Percentiles rank a stretch among this genome's conserved stretches.
phyloP scores from a whole-genome alignment of 768 basidiomycete genomes.

The Tulasnella sp. region DNA sequence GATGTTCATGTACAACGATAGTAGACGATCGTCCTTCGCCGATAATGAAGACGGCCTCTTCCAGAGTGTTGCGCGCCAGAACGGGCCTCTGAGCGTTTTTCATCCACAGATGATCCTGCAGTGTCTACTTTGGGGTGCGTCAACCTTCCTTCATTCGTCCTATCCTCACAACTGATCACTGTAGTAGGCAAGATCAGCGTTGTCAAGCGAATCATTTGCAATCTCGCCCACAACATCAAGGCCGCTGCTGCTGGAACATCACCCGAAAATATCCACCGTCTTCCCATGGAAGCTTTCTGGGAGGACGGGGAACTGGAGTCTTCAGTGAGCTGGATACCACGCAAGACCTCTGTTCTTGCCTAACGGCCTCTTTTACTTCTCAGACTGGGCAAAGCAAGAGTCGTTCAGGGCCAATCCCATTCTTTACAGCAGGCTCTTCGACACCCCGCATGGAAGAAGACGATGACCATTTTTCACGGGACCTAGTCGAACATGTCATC shows the following conservation, averaged over 20 bases:
- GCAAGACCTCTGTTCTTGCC: too few species aligned
- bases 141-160: conserved; percentile 4
- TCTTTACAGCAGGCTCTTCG: too few species aligned
- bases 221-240: conserved; percentile 43
- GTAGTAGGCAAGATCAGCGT: conserved; percentile 66
- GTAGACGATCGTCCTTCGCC: conserved; percentile 20
- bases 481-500: conserved; percentile 50
- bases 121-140: conserved; percentile 82
- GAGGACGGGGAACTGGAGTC: conserved; percentile 28
- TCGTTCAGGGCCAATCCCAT: too few species aligned
- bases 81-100: conserved; percentile 82
- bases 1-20: conserved; percentile 65
- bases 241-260: conserved; percentile 24
- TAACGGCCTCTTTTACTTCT: too few species aligned
- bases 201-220: conserved; percentile 70
- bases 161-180: conserved; percentile 7
- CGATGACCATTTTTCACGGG: conserved; percentile 49
- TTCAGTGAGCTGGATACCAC: too few species aligned
- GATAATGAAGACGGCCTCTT: conserved; percentile 47
- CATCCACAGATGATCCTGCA: conserved; percentile 91
- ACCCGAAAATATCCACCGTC: conserved; percentile 34
- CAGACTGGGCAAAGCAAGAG: too few species aligned
- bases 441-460: conserved; percentile 23
- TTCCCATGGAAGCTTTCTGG: conserved; percentile 51
- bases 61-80: conserved; percentile 68